These are phyloP conservation scores for Mycena citricolor DNA, from an alignment of 1,284 basidiomycete species.

Conservation along the genomic window DNA sequence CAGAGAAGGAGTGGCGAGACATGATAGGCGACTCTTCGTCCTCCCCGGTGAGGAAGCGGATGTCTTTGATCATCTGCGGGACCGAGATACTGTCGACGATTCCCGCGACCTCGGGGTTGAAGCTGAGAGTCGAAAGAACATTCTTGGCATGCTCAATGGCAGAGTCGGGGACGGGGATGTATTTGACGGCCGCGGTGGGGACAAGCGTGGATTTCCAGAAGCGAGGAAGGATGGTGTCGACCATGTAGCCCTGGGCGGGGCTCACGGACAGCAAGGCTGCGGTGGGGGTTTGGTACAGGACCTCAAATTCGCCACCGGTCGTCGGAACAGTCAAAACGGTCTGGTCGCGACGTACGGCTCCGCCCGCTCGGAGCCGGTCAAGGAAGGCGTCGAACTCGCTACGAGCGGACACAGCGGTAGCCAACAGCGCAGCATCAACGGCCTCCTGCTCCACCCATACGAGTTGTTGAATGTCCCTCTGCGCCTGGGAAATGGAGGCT, in stretches of 20 bases:
- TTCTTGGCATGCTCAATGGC: constrained; percentile 49
- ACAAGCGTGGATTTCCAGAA: constrained; percentile 63
- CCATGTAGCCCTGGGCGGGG: constrained; percentile 33
- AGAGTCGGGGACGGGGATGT: constrained; percentile 51
- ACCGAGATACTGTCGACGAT: constrained; percentile 65
- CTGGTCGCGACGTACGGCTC: constrained; percentile 27
- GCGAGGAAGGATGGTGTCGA: constrained; percentile 55
- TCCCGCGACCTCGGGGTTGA: constrained; percentile 58
- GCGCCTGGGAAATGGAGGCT: constrained; percentile 27
- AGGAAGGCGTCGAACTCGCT: constrained; percentile 36
- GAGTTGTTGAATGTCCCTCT: constrained; percentile 39
- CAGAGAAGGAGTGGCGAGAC: constrained; percentile 76
- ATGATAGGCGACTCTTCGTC: constrained; percentile 62
- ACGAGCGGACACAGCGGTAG: constrained; percentile 27
- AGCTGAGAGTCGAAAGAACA: constrained; percentile 51
- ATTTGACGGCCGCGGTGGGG: constrained; percentile 44
- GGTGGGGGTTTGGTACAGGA: constrained; percentile 41
- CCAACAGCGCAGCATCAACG: constrained; percentile 44
- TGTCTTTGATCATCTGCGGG: constrained; percentile 63
- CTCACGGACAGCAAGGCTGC: constrained; percentile 49
- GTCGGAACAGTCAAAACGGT: constrained; percentile 26
- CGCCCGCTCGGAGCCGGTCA: constrained; percentile 26
- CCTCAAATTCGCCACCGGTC: constrained; percentile 24
- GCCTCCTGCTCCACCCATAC: constrained; percentile 62
- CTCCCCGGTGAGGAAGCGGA: constrained; percentile 83